phyloP scores from a whole-genome alignment of 1,284 basidiomycete genomes.

The Boletus mariae region DNA sequence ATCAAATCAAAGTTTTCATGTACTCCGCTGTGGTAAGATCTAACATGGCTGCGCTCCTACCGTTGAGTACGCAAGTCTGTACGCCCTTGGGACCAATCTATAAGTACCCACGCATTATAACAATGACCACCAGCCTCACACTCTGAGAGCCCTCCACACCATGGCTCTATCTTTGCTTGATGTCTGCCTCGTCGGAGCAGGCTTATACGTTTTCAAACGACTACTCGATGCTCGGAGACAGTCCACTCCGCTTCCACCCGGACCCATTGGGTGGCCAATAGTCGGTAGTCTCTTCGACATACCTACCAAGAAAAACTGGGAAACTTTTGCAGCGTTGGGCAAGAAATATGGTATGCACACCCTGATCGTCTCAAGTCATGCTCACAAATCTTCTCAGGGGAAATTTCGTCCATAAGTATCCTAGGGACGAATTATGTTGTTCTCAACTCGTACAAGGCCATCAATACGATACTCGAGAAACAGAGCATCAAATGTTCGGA shows the following conservation, averaged over 20 bases:
- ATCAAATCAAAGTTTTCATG: no score
- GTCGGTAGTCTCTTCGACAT: slow-evolving; percentile 38
- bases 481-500: slow-evolving; percentile 25
- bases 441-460: slow-evolving; percentile 21
- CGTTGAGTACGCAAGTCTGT: neutral
- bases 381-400: slow-evolving; percentile 15
- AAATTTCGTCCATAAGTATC: slow-evolving; percentile 19
- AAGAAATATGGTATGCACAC: slow-evolving; percentile 36
- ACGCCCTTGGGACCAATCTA: neutral
- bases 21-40: neutral
- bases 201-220: slow-evolving; percentile 9
- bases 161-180: neutral
- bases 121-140: neutral
- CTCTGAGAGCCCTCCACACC: neutral
- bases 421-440: slow-evolving; percentile 13
- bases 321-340: slow-evolving; percentile 44
- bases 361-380: neutral
- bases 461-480: slow-evolving; percentile 28
- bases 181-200: slow-evolving; percentile 14
- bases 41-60: neutral
- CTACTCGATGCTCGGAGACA: slow-evolving; percentile 1
- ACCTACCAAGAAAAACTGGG: slow-evolving; percentile 39
- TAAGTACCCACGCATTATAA: neutral
- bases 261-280: slow-evolving; percentile 32
- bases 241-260: slow-evolving; percentile 28